Evolutionary conservation across 2,329 filamentous ascomycete species (phyloP), one percentile per base, ranked within the genome.

Genomic region (Diaporthe capsici): DNA sequence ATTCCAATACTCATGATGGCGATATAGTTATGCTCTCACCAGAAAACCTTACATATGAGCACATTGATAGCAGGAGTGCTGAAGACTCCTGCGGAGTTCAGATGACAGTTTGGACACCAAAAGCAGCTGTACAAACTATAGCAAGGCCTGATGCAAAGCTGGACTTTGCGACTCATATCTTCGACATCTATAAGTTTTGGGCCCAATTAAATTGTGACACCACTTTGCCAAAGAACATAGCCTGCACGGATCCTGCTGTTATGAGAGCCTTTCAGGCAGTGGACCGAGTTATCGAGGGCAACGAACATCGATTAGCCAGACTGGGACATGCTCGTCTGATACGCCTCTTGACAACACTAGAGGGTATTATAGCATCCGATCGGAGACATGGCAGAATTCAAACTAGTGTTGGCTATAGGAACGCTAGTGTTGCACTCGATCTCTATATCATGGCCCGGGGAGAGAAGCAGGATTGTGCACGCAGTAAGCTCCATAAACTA

Each of bases 401-500:
- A 63, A 63, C 37, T 42, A 63, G 12, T 63, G 15, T 63, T 63
- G 25, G 60, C 6, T 44, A 63, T 63, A 63, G n/a, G 37, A 63
- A 63, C 9, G 37, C 37, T 15, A 63, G 60, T 63, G 25, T 63
- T 17, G 37, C 42, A 2, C 25, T 63, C 28, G 12, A 63, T 47
- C 15, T 63, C 28, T 63, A 63, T 47, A 63, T 63, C 8, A 47
- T 63, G 17, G 60, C 60, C n/a, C 12, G 17, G 15, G 37, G 60
- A 20, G 60, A 47, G 25, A 10, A 63, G 22, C 22, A 42, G 42
- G 60, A 63, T 7, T 63, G 12, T 8, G 25, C 39, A 25, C 12
- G 22, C 10, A 28, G 15, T 42, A 63, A 63, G 60, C 60, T 63
- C 5, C 8, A 63, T 63, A 63, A 63, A 63, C n/a, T 37, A 42